These are phyloP conservation scores for Marchantia paleacea DNA, from an alignment of 225 moss, liverwort and hornwort species.

Conservation along the genomic window DNA sequence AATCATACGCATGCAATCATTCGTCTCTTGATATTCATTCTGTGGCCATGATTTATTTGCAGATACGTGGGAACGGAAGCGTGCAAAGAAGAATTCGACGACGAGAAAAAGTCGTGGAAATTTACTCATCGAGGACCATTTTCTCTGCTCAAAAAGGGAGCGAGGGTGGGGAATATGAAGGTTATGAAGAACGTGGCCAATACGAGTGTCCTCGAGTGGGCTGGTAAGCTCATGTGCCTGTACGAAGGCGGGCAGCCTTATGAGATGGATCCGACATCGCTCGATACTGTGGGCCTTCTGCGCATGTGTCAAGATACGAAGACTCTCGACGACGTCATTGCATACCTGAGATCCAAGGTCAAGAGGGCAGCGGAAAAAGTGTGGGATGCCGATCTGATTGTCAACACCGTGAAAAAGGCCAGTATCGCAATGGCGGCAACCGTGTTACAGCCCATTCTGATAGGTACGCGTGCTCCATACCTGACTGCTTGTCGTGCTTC, in stretches of 20 bases:
- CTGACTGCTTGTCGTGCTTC: not conserved
- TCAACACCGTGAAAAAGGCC: constrained; percentile 4
- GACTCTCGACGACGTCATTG: constrained; percentile 13
- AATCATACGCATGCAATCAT: too few relatives aligned
- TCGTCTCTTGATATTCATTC: too few relatives aligned
- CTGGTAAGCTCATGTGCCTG: constrained; percentile 31
- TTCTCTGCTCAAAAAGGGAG: constrained; percentile 32
- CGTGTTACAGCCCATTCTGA: constrained; percentile 36
- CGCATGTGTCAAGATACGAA: not conserved
- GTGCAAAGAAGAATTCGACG: constrained; percentile 33
- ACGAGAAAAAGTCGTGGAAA: constrained; percentile 37
- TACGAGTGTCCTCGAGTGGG: constrained; percentile 42
- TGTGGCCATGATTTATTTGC: not conserved
- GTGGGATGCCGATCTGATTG: constrained; percentile 5
- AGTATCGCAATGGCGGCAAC: constrained; percentile 26
- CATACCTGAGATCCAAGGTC: not conserved
- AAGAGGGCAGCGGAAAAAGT: constrained; percentile 11
- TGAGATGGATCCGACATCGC: constrained; percentile 33
- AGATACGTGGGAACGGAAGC: constrained; percentile 41
- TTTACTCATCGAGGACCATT: constrained; percentile 40
- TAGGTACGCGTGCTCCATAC: constrained; percentile 11
- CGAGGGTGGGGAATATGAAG: constrained; percentile 28
- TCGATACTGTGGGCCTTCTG: constrained; percentile 35
- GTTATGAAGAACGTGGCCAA: constrained; percentile 50
- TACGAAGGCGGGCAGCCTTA: constrained; percentile 33